These are phyloP conservation scores for Lonicera japonica DNA, from an alignment of 129 eudicot species.

Conservation along the genomic window DNA sequence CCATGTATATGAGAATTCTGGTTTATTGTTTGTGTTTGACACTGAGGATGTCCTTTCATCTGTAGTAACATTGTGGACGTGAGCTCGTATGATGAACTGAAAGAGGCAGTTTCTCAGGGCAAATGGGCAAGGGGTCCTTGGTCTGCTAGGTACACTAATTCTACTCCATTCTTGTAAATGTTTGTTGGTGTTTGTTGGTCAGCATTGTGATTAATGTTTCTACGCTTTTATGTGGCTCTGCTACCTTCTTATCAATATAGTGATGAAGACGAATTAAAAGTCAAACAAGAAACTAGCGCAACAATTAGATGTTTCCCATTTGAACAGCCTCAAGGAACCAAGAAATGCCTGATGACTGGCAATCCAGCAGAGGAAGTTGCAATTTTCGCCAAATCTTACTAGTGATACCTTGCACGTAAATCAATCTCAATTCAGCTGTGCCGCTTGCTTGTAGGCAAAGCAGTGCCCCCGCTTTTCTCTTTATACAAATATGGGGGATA, in stretches of 20 bases:
- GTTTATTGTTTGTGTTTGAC: not conserved
- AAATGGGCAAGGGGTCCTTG: constrained; percentile 99
- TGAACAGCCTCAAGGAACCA: constrained; percentile 67
- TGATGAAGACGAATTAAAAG: constrained; percentile 62
- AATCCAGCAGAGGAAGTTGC: constrained; percentile 81
- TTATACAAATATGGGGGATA: not conserved
- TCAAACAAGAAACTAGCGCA: constrained; percentile 94
- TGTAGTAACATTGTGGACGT: constrained; percentile 90
- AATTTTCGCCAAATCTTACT: constrained; percentile 89
- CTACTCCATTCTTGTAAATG: not conserved
- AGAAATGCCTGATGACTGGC: constrained; percentile 78
- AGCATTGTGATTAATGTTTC: not conserved
- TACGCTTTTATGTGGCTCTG: not conserved
- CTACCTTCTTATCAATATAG: constrained; percentile 21
- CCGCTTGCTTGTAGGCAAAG: not conserved
- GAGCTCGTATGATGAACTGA: constrained; percentile 68
- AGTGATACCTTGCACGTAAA: constrained; percentile 2
- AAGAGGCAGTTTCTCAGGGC: constrained; percentile 72
- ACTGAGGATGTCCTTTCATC: constrained; percentile 11
- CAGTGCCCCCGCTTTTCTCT: not conserved
- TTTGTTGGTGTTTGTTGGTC: not conserved
- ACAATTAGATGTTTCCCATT: constrained; percentile 84
- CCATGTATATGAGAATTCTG: not conserved
- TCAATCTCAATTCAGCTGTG: not conserved
- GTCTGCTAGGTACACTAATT: constrained; percentile 63